Conservation (phyloP, 1,284 basidiomycete species). For the Apiotrichum domesticum region DNA sequence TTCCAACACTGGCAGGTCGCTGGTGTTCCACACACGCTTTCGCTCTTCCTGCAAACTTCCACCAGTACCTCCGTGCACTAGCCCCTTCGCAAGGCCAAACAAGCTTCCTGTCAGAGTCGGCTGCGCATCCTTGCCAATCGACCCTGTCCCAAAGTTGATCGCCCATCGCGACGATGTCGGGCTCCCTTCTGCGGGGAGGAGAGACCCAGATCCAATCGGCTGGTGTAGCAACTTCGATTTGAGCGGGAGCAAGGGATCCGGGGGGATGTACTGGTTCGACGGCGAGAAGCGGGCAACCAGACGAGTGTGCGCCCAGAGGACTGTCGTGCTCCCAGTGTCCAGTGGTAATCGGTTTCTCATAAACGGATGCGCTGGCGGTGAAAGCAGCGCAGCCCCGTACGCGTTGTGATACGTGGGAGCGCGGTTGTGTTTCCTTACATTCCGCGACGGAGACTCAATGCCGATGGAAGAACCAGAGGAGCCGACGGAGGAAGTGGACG, state of each 20-base stretch:
- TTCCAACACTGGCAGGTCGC: conserved; percentile 45
- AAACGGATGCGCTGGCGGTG: conserved; percentile 30
- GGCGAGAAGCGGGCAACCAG: conserved; percentile 44
- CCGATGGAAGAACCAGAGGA: not conserved
- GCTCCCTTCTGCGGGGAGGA: conserved; percentile 25
- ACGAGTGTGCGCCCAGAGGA: conserved; percentile 46
- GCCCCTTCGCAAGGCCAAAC: conserved; percentile 42
- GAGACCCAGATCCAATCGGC: conserved; percentile 44
- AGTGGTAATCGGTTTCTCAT: conserved; percentile 16
- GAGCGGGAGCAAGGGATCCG: conserved; percentile 46
- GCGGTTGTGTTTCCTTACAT: not conserved
- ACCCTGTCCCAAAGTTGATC: conserved; percentile 42
- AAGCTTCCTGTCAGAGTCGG: conserved; percentile 46
- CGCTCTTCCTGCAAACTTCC: conserved; percentile 46
- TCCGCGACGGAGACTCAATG: not conserved
- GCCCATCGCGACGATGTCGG: conserved; percentile 31
- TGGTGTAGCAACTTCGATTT: conserved; percentile 43
- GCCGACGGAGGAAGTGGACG: conserved; percentile 3
- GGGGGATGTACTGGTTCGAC: conserved; percentile 44
- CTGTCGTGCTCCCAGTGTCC: conserved; percentile 31
- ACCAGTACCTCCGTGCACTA: conserved; percentile 36
- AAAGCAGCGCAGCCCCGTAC: conserved; percentile 23
- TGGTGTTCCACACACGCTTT: conserved; percentile 45
- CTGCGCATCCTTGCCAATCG: conserved; percentile 36
- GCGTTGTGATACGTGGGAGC: conserved; percentile 36